Evolutionary conservation across 2,329 filamentous ascomycete genomes (phyloP).

Genomic region (Lachnellula occidentalis): DNA sequence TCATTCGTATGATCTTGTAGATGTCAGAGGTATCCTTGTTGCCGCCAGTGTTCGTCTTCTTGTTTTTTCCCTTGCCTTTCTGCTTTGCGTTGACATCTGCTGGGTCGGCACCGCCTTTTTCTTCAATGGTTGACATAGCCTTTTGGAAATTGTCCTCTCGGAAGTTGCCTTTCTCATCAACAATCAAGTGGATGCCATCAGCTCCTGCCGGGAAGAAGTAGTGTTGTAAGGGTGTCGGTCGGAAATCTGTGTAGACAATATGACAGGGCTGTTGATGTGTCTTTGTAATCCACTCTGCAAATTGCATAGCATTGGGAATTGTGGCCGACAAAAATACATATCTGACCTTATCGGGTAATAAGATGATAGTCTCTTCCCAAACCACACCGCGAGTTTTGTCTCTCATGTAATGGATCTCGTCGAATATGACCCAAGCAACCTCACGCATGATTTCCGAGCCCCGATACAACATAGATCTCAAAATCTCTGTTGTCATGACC

Average conservation of each 20-base stretch:
- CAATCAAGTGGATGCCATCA: slow-evolving; percentile 87
- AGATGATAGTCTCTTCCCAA: slow-evolving; percentile 98
- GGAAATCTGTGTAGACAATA: slow-evolving; percentile 98
- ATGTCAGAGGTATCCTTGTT: slow-evolving; percentile 71
- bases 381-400: slow-evolving; percentile 93
- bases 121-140: slow-evolving; percentile 85
- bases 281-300: slow-evolving; percentile 98
- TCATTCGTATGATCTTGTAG: slow-evolving; percentile 97
- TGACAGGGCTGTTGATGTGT: slow-evolving; percentile 97
- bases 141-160: slow-evolving; percentile 96
- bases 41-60: slow-evolving; percentile 87
- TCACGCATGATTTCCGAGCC: slow-evolving; percentile 99
- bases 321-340: slow-evolving; percentile 98
- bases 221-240: slow-evolving; percentile 91
- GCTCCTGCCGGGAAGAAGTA: slow-evolving; percentile 95
- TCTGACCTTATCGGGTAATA: slow-evolving; percentile 95
- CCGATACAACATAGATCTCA: slow-evolving; percentile 95
- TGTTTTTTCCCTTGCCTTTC: slow-evolving; percentile 86
- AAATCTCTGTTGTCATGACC: slow-evolving; percentile 99
- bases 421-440: slow-evolving; percentile 96
- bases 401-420: slow-evolving; percentile 98
- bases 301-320: slow-evolving; percentile 98
- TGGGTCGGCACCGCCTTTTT: slow-evolving; percentile 80
- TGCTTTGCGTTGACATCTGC: slow-evolving; percentile 72
- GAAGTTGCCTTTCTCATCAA: slow-evolving; percentile 95